Conservation (phyloP, 1,139 yeast species). For the Candida sp. region DNA sequence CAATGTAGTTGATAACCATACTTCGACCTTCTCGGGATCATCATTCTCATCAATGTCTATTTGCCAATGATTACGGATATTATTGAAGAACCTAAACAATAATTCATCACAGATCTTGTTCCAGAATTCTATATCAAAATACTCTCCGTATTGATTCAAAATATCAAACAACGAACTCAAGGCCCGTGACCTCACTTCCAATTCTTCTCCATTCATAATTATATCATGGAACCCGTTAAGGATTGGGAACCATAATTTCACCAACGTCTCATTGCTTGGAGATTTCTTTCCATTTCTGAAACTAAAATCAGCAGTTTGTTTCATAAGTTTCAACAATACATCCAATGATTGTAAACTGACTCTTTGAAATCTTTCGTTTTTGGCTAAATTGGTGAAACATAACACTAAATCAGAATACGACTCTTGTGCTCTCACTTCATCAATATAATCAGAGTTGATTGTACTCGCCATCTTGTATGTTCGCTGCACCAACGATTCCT, state of each 20-base stretch:
- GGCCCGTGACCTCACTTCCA: constrained; percentile 92
- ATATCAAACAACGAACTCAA: constrained; percentile 79
- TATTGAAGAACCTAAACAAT: constrained; percentile 86
- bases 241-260: constrained; percentile 75
- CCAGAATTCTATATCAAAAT: constrained; percentile 80
- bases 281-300: constrained; percentile 15
- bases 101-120: constrained; percentile 70
- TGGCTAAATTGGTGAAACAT: constrained; percentile 78
- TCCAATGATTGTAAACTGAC: constrained; percentile 78
- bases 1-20: constrained; percentile 95
- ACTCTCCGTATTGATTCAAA: constrained; percentile 72
- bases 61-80: constrained; percentile 75
- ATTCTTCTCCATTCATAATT: constrained; percentile 89
- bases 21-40: constrained; percentile 69
- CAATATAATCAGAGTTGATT: constrained; percentile 61
- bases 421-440: constrained; percentile 67
- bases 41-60: constrained; percentile 49
- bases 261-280: constrained; percentile 31
- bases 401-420: constrained; percentile 71
- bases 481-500: constrained; percentile 58
- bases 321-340: constrained; percentile 63
- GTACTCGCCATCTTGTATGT: constrained; percentile 62
- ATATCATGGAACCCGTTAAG: constrained; percentile 81
- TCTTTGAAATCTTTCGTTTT: constrained; percentile 80
- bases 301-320: constrained; percentile 48